Conservation (phyloP, 2,329 filamentous ascomycete species). For the Grosmannia penicillata region DNA sequence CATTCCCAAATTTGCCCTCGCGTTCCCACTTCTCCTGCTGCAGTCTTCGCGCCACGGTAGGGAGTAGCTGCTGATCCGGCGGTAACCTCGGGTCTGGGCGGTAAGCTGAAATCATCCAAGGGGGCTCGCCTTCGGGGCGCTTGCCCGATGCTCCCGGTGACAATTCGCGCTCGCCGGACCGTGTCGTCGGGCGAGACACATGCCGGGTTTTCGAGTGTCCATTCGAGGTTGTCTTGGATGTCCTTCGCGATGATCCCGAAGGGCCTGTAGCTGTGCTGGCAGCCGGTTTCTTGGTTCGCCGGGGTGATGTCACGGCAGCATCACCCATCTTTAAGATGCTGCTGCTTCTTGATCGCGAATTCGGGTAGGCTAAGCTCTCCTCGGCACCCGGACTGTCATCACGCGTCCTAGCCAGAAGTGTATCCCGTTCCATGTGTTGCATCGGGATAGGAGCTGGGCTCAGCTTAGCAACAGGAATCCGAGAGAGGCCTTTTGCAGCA, state of each 20-base stretch:
- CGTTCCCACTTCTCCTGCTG: slow-evolving; percentile 93
- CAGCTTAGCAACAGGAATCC: slow-evolving; percentile 72
- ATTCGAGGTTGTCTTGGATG: slow-evolving; percentile 18
- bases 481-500: slow-evolving; percentile 50
- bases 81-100: slow-evolving; percentile 89
- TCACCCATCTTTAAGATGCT: slow-evolving; percentile 32
- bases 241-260: slow-evolving; percentile 18
- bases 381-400: slow-evolving; percentile 37
- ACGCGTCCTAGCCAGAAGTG: slow-evolving; percentile 46
- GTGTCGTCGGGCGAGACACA: slow-evolving; percentile 46
- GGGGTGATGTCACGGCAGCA: too few species aligned
- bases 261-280: slow-evolving; percentile 12
- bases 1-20: slow-evolving; percentile 71
- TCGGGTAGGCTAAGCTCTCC: slow-evolving; percentile 43
- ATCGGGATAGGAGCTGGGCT: slow-evolving; percentile 64
- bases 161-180: slow-evolving; percentile 44
- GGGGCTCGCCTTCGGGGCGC: slow-evolving; percentile 82
- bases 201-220: slow-evolving; percentile 50
- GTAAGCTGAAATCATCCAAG: slow-evolving; percentile 90
- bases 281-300: slow-evolving; percentile 36
- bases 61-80: slow-evolving; percentile 87
- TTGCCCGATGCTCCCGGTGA: slow-evolving; percentile 30
- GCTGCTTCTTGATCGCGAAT: slow-evolving; percentile 54
- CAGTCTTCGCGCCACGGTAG: slow-evolving; percentile 79
- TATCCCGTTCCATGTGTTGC: slow-evolving; percentile 60